Percentiles rank a stretch among this genome's conserved stretches.
These are phyloP conservation scores for Podaxis pistillaris DNA, from an alignment of 768 basidiomycete genomes.

Conservation along the genomic window DNA sequence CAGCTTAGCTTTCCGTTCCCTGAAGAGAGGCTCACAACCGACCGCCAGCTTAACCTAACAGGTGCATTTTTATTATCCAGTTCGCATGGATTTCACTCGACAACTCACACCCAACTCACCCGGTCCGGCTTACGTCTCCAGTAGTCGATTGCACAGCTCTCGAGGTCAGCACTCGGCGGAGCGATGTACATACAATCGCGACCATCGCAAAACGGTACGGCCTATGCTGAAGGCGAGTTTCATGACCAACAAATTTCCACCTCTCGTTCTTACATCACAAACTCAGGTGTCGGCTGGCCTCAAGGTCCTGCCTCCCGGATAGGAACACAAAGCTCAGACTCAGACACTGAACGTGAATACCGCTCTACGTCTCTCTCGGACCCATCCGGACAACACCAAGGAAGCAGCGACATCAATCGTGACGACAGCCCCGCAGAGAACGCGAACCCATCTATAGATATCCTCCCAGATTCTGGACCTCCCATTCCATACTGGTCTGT, in stretches of 20 bases:
- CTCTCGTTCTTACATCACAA: background rate
- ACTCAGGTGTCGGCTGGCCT: background rate
- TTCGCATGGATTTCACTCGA: background rate
- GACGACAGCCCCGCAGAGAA: slow-evolving; percentile 35
- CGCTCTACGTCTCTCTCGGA: slow-evolving; percentile 48
- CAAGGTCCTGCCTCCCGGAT: slow-evolving; percentile 1
- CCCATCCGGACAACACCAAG: slow-evolving; percentile 41
- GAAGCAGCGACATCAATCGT: slow-evolving; percentile 25
- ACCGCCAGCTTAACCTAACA: background rate
- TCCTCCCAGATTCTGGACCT: slow-evolving; percentile 48
- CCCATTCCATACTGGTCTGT: slow-evolving; percentile 82
- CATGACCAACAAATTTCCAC: background rate
- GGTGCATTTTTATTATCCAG: background rate
- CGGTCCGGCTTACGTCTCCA: background rate
- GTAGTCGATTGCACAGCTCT: background rate
- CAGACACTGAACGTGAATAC: slow-evolving; percentile 52
- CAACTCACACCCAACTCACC: background rate
- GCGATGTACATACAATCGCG: slow-evolving; percentile 10
- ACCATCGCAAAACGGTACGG: slow-evolving; percentile 12
- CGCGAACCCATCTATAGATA: slow-evolving; percentile 45
- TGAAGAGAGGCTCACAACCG: background rate
- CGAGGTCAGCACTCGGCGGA: background rate
- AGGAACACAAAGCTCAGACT: slow-evolving; percentile 41
- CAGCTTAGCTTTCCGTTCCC: too few relatives aligned
- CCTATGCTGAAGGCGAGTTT: slow-evolving; percentile 14